These are phyloP conservation scores for Clitopilus hobsonii DNA, from an alignment of 768 basidiomycete genomes.

Conservation along the genomic window DNA sequence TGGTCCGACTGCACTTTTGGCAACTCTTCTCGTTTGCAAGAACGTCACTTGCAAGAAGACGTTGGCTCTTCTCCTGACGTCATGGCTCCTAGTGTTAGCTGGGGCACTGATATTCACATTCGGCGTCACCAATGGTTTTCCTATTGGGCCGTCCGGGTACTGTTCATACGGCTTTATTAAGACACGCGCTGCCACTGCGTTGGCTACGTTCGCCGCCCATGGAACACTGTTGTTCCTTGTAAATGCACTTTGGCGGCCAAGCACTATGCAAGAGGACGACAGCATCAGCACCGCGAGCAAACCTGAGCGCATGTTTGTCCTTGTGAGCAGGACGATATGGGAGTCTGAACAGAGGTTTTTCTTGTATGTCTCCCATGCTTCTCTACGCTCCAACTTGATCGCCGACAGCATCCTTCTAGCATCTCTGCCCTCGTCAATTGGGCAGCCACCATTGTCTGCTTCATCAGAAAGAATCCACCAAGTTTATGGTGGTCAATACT, in stretches of 20 bases:
- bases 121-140: background rate
- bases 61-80: background rate
- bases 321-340: background rate
- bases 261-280: background rate
- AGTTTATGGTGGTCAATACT: slow-evolving; percentile 4
- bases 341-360: background rate
- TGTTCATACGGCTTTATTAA: slow-evolving; percentile 1
- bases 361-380: background rate
- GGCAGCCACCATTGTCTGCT: slow-evolving; percentile 3
- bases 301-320: background rate
- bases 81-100: slow-evolving; percentile 3
- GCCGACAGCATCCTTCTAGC: background rate
- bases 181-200: background rate
- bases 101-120: background rate
- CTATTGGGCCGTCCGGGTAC: slow-evolving; percentile 5
- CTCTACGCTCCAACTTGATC: background rate
- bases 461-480: background rate
- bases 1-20: background rate
- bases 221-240: slow-evolving; percentile 1
- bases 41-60: background rate
- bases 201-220: background rate
- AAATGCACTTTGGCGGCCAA: background rate
- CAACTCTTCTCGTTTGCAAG: background rate
- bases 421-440: slow-evolving; percentile 3
- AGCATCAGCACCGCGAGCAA: background rate